phyloP scores from a whole-genome alignment of 2,329 filamentous ascomycete genomes.

The Paraconiothyrium sp. region DNA sequence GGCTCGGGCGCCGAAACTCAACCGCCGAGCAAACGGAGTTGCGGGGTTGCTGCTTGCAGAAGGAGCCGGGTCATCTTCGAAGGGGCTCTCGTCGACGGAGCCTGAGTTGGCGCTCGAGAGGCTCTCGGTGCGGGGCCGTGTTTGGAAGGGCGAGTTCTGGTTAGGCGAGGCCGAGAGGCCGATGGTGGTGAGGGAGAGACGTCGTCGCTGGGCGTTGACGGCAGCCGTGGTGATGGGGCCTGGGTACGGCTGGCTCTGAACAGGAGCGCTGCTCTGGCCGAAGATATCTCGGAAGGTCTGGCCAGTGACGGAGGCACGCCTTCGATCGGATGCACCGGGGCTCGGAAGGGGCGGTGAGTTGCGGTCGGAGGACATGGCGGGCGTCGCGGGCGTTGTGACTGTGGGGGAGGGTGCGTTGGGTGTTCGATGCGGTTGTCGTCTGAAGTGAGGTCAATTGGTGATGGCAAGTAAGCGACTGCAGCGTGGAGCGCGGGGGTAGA shows the following conservation, averaged over 20 bases:
- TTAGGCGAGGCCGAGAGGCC: conserved; percentile 57
- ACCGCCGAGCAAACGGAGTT: conserved; percentile 81
- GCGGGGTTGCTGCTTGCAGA: conserved; percentile 67
- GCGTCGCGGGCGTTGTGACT: conserved; percentile 7
- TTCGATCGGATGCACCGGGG: conserved; percentile 47
- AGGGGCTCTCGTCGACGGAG: conserved; percentile 60
- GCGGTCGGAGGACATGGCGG: conserved; percentile 50
- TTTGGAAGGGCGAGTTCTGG: conserved; percentile 53
- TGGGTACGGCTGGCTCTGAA: conserved; percentile 45
- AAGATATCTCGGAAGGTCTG: conserved; percentile 61
- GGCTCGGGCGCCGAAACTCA: conserved; percentile 89
- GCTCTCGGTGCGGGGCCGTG: conserved; percentile 56
- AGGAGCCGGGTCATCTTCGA: conserved; percentile 65
- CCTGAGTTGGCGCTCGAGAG: conserved; percentile 58
- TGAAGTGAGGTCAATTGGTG: conserved; percentile 13
- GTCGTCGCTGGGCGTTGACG: conserved; percentile 59
- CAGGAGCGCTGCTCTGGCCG: conserved; percentile 47
- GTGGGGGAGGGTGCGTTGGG: conserved; percentile 9
- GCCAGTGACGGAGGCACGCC: conserved; percentile 59
- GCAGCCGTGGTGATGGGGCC: conserved; percentile 61
- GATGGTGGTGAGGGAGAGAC: conserved; percentile 60
- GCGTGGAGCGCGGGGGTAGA: conserved; percentile 3
- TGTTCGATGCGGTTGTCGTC: not conserved
- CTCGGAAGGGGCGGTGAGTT: conserved; percentile 52
- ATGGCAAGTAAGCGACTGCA: not conserved